Percentiles rank a stretch among this genome's conserved stretches.
Evolutionary conservation across 305 asterid genomes (phyloP).

Genomic region (Fraxinus dipetala): DNA sequence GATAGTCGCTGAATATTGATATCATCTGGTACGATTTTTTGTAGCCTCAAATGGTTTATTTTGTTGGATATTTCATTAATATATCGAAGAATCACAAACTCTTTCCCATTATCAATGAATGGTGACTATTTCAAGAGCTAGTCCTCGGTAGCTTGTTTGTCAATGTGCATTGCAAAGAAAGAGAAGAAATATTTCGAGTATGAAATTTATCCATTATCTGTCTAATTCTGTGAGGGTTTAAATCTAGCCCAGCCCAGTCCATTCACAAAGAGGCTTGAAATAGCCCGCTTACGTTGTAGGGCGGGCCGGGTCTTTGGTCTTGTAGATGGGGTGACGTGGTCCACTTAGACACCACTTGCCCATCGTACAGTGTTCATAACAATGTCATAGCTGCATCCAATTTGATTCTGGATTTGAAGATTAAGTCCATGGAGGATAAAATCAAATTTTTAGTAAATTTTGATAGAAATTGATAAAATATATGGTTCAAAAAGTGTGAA

Average conservation of each 20-base stretch:
- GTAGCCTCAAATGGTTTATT: no score
- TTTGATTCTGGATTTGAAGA: neutral
- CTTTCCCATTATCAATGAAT: neutral
- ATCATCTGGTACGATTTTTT: no score
- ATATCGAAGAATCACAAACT: no score
- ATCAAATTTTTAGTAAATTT: no score
- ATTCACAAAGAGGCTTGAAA: neutral
- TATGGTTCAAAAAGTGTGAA: no score
- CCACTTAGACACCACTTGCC: neutral
- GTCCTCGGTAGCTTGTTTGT: neutral
- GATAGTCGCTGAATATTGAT: no score
- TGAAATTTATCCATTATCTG: no score
- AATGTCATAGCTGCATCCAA: neutral
- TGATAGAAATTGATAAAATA: no score
- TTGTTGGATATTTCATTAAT: no score
- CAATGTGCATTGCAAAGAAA: neutral
- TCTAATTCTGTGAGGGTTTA: no score
- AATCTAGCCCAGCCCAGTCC: neutral
- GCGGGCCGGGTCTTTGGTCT: neutral
- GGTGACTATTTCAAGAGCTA: neutral
- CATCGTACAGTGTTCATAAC: neutral
- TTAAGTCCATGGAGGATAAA: no score
- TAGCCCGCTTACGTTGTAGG: neutral
- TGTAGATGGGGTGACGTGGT: neutral
- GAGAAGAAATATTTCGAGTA: neutral